Evolutionary conservation across 2,329 filamentous ascomycete genomes (phyloP), one percentile per base, ranked within the genome.

Genomic region (Epichloe amarillans): DNA sequence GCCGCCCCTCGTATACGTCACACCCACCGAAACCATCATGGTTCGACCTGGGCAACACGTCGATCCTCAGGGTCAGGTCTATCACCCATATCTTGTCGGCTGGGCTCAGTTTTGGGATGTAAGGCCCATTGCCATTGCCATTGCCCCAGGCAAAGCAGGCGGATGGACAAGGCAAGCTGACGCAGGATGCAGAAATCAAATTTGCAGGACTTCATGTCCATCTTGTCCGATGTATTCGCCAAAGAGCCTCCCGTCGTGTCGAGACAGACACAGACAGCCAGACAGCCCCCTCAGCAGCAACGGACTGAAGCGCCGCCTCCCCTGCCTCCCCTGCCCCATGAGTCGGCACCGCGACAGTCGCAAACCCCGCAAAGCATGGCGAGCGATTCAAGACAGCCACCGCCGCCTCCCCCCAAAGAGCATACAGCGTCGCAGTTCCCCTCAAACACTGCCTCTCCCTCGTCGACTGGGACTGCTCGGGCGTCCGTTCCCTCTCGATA

Each of bases 31-130:
- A 57, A 86, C 82, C 56, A 97, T 98, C 88, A 70, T 86, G 57
- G 84, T 98, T 41, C 79, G 91, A 19, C 88, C 90, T 1, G 93
- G 93, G 0, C 93, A 98, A 64, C 89, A 98, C 72, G 89, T 98
- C 53, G 89, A 93, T 62, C 83, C 87, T 5, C 91, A 97, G 61
- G 93, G 93, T 26, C 84, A 87, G 64, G 80, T 97, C 56, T 98
- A 97, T 65, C 93, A 98, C 65, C 93, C 93, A 38, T 98, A 97
- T 65, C 72, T 98, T 45, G 87, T 88, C 35, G 83, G 88, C 55
- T 98, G 93, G 93, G 72, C 77, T 35, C 82, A 88, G 57, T 91
- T 86, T 59, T 93, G 87, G 86, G 88, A 95, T 79, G 88, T 94
- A 67, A 72, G 86, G 54, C 26, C 26, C 19, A 21, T 21, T 26